phyloP scores from a whole-genome alignment of 2,329 filamentous ascomycete genomes.

The Botrytis squamosa region DNA sequence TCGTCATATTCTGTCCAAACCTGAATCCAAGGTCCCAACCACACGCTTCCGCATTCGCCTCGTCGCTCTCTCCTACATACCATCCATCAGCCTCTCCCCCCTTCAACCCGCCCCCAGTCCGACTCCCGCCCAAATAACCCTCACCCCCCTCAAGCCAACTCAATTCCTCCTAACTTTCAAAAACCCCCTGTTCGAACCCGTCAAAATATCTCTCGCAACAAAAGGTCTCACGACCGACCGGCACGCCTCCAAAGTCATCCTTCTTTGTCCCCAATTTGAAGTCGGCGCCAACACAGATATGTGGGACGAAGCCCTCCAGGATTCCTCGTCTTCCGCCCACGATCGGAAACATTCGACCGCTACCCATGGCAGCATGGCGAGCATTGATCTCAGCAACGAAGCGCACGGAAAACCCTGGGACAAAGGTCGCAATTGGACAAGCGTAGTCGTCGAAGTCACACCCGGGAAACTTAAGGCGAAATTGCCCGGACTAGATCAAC shows the following conservation, averaged over 20 bases:
- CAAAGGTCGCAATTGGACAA: constrained; percentile 89
- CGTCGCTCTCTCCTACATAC: constrained; percentile 84
- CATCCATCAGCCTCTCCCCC: constrained; percentile 71
- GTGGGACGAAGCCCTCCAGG: constrained; percentile 73
- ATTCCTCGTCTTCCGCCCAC: not conserved
- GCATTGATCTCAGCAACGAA: constrained; percentile 14
- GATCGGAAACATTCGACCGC: constrained; percentile 8
- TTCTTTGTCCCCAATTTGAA: constrained; percentile 91
- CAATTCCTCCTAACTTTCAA: constrained; percentile 89
- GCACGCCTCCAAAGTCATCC: constrained; percentile 77
- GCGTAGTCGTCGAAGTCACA: constrained; percentile 87
- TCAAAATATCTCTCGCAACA: constrained; percentile 84
- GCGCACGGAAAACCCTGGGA: constrained; percentile 86
- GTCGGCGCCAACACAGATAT: constrained; percentile 92
- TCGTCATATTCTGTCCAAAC: constrained; percentile 92
- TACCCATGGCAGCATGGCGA: constrained; percentile 10
- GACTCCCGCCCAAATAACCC: constrained; percentile 9
- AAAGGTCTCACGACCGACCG: constrained; percentile 75
- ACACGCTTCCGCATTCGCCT: constrained; percentile 91
- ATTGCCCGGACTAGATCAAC: constrained; percentile 42
- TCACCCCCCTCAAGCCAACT: constrained; percentile 48
- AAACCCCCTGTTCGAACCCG: constrained; percentile 90
- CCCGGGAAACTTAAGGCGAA: constrained; percentile 46
- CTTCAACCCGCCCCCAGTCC: constrained; percentile 44
- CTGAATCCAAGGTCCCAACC: constrained; percentile 84